Conservation (phyloP, 2,329 filamentous ascomycete species). For the Penicillium freii region DNA sequence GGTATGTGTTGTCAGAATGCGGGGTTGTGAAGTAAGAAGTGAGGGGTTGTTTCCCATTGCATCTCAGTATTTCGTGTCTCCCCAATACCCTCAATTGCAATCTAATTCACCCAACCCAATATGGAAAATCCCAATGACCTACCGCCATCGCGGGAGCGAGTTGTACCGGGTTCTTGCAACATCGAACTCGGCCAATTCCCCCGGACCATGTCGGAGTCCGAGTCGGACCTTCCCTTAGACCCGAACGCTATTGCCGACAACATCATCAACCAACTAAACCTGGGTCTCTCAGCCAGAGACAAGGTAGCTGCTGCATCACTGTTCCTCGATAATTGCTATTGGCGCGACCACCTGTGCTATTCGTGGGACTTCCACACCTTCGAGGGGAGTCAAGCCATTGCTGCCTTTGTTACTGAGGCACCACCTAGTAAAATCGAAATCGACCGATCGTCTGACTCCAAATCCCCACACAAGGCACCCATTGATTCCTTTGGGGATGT, state of each 20-base stretch:
- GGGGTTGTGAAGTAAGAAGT: neutral
- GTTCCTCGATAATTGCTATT: conserved; percentile 54
- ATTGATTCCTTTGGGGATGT: conserved; percentile 54
- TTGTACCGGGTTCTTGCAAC: conserved; percentile 57
- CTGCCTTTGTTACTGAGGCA: conserved; percentile 34
- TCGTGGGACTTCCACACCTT: conserved; percentile 58
- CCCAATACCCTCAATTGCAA: neutral
- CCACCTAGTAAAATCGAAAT: conserved; percentile 47
- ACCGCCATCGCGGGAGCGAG: conserved; percentile 41
- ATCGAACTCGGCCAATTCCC: conserved; percentile 47
- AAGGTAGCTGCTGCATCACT: conserved; percentile 39
- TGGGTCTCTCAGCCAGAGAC: conserved; percentile 36
- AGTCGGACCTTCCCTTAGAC: conserved; percentile 35
- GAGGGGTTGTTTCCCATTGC: neutral
- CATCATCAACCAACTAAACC: conserved; percentile 43
- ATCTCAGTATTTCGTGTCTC: neutral
- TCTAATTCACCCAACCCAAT: neutral
- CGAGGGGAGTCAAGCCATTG: conserved; percentile 47
- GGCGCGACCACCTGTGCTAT: conserved; percentile 59
- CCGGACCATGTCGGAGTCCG: conserved; percentile 31
- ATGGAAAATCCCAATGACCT: neutral
- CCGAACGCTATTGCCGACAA: conserved; percentile 38
- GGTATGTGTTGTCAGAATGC: neutral
- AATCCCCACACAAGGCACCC: conserved; percentile 44
- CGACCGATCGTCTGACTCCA: conserved; percentile 48